A percentile compares a stretch with the other conserved stretches of the same genome.
phyloP scores from a whole-genome alignment of 768 basidiomycete genomes.

The Thelephora ganbajun region DNA sequence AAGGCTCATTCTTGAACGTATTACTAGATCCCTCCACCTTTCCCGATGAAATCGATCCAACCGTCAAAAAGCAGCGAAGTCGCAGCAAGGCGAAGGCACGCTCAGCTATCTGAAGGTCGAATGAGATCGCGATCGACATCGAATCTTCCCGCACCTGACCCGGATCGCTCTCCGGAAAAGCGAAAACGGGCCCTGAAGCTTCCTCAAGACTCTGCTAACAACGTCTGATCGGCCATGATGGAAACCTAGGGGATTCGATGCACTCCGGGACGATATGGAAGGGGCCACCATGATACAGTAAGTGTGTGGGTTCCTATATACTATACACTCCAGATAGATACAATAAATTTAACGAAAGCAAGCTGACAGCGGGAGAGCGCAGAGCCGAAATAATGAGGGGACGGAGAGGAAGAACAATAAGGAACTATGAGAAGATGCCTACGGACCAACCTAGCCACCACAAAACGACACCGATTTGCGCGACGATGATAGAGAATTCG shows the following conservation, averaged over 20 bases:
- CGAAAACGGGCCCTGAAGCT: too few species aligned
- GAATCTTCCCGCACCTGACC: too few species aligned
- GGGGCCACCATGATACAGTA: too few species aligned
- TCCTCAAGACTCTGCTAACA: too few species aligned
- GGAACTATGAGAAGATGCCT: conserved; percentile 27
- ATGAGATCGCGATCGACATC: too few species aligned
- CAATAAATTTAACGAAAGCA: neutral
- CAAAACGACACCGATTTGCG: conserved; percentile 40
- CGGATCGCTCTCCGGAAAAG: too few species aligned
- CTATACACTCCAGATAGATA: conserved; percentile 4
- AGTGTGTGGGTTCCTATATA: too few species aligned
- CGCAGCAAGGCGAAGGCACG: conserved; percentile 21
- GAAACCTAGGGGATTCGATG: too few species aligned
- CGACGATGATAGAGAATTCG: conserved; percentile 41
- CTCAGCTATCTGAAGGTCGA: neutral
- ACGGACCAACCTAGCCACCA: conserved; percentile 75
- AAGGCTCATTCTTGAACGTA: neutral
- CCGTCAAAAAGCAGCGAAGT: conserved; percentile 26
- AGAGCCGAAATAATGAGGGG: neutral
- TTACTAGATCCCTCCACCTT: conserved; percentile 32
- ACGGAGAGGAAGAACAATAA: neutral
- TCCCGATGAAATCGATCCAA: conserved; percentile 44
- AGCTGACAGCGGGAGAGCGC: neutral
- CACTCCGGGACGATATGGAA: too few species aligned
- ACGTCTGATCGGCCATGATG: too few species aligned